phyloP scores from a whole-genome alignment of 1,139 yeast genomes.

The Kluyveromyces sp. region DNA sequence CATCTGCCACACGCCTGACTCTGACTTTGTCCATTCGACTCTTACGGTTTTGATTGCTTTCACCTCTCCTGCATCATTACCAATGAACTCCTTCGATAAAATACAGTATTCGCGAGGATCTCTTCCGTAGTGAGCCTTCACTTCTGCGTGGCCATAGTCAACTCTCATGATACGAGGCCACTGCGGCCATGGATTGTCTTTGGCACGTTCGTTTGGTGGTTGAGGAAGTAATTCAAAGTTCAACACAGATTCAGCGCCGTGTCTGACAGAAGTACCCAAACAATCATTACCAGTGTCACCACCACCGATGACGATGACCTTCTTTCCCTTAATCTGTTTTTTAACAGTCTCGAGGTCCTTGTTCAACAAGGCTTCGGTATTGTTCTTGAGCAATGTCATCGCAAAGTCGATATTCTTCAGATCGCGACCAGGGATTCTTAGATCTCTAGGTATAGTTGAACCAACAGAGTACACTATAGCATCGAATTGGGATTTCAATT shows the following conservation, averaged over 20 bases:
- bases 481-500: conserved; percentile 57
- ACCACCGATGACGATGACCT: conserved; percentile 96
- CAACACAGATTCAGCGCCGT: conserved; percentile 91
- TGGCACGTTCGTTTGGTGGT: conserved; percentile 80
- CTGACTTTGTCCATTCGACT: conserved; percentile 97
- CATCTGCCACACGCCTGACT: conserved; percentile 98
- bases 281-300: conserved; percentile 99
- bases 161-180: conserved; percentile 98
- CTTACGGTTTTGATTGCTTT: conserved; percentile 91
- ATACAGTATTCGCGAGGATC: conserved; percentile 98
- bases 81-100: conserved; percentile 89
- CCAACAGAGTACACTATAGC: conserved; percentile 95
- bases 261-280: conserved; percentile 95
- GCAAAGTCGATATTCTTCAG: conserved; percentile 87
- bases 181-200: conserved; percentile 99
- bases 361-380: conserved; percentile 84
- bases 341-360: conserved; percentile 74
- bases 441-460: conserved; percentile 92
- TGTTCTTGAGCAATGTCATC: conserved; percentile 82
- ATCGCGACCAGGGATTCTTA: conserved; percentile 90
- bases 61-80: conserved; percentile 90
- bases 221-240: conserved; percentile 92
- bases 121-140: conserved; percentile 86
- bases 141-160: conserved; percentile 97
- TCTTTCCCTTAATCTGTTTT: conserved; percentile 68